A percentile compares a stretch with the other conserved stretches of the same genome.
phyloP scores from a whole-genome alignment of 2,329 filamentous ascomycete genomes.

The Passalora sequoiae region DNA sequence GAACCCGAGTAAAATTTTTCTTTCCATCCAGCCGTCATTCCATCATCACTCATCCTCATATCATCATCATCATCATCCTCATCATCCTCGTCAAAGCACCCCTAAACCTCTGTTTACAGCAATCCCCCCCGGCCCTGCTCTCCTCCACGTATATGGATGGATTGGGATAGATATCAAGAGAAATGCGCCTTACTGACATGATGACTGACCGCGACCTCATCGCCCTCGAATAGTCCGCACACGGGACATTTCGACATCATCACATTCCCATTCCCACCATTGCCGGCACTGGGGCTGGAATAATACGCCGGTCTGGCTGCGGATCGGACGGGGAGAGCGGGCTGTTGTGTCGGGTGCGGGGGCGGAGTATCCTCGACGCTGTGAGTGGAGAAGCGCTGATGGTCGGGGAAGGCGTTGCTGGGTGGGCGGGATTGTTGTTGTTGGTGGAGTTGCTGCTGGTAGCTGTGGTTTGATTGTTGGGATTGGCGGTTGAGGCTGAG shows the following conservation, averaged over 20 bases:
- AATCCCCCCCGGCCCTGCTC: too few relatives aligned
- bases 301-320: too few relatives aligned
- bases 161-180: too few relatives aligned
- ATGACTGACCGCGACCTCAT: constrained; percentile 32
- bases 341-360: background rate
- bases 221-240: constrained; percentile 32
- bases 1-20: too few relatives aligned
- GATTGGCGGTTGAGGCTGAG: constrained; percentile 7
- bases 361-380: constrained; percentile 11
- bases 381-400: constrained; percentile 20
- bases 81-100: too few relatives aligned
- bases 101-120: too few relatives aligned
- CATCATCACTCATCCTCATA: too few relatives aligned
- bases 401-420: constrained; percentile 20
- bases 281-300: too few relatives aligned
- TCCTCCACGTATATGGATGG: too few relatives aligned
- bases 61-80: too few relatives aligned
- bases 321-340: background rate
- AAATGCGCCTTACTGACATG: constrained; percentile 32
- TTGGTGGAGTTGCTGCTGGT: background rate
- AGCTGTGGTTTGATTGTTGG: background rate
- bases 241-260: constrained; percentile 28
- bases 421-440: constrained; percentile 12
- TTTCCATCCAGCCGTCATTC: too few relatives aligned
- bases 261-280: too few relatives aligned